Conservation (phyloP, 345 rosid genomes). For the Populus davidiana region DNA sequence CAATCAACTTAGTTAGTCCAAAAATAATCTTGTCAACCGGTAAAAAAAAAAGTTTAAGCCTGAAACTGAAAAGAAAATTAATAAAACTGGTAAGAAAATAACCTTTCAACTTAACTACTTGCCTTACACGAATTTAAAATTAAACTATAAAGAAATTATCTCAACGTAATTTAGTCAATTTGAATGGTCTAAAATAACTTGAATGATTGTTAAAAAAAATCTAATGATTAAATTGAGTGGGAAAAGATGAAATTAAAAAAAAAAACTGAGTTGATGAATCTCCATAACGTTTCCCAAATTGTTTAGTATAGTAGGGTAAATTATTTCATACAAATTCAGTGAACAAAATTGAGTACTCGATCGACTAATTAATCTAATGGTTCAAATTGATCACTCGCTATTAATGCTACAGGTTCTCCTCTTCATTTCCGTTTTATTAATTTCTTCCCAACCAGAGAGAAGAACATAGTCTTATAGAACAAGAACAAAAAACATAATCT, state of each 20-base stretch:
- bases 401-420: background rate
- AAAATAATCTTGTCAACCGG: rapidly evolving
- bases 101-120: too few species aligned
- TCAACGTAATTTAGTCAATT: too few species aligned
- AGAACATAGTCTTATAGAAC: background rate
- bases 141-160: rapidly evolving
- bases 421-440: background rate
- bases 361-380: background rate
- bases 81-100: too few species aligned
- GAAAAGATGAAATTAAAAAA: too few species aligned
- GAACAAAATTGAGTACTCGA: background rate
- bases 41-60: too few species aligned
- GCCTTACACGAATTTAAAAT: rapidly evolving
- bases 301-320: background rate
- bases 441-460: background rate
- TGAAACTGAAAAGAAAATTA: too few species aligned
- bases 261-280: too few species aligned
- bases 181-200: too few species aligned
- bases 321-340: background rate
- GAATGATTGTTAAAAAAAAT: too few species aligned
- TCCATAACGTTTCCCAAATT: too few species aligned
- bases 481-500: background rate
- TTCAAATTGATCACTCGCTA: background rate
- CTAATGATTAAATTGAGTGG: too few species aligned
- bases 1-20: too few species aligned